Conservation (phyloP, 2,329 filamentous ascomycete genomes). For the Penicillium crustosum region DNA sequence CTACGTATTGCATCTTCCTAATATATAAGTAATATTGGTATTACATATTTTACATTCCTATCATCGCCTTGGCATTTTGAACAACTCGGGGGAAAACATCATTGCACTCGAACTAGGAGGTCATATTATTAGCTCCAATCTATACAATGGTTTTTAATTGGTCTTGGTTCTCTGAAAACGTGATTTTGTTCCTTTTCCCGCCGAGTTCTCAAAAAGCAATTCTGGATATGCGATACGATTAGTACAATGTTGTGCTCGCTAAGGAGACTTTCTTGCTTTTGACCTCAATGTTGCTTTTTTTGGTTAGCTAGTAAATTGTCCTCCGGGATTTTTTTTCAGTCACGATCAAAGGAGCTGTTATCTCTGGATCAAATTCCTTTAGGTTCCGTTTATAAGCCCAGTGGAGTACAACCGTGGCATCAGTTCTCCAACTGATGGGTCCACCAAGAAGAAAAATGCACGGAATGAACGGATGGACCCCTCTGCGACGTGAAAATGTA, state of each 20-base stretch:
- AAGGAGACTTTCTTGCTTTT: background rate
- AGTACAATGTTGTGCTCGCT: background rate
- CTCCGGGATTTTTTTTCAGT: background rate
- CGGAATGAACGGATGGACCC: conserved; percentile 11
- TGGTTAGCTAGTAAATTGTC: background rate
- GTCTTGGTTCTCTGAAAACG: background rate
- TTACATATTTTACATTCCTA: background rate
- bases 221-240: background rate
- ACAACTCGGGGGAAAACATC: background rate
- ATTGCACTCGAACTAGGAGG: background rate
- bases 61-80: background rate
- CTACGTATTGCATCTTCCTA: background rate
- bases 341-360: background rate
- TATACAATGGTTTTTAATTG: background rate
- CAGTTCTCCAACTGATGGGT: conserved; percentile 6
- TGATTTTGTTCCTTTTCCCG: background rate
- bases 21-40: background rate
- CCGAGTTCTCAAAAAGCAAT: background rate
- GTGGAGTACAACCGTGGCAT: conserved; percentile 10
- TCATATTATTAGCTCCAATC: conserved; percentile 3
- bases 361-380: background rate
- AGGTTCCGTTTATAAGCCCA: background rate
- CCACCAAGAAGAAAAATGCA: conserved; percentile 11
- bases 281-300: background rate
- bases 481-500: background rate